phyloP scores from a whole-genome alignment of 2,329 filamentous ascomycete genomes.

The Hypoxylon sp. region DNA sequence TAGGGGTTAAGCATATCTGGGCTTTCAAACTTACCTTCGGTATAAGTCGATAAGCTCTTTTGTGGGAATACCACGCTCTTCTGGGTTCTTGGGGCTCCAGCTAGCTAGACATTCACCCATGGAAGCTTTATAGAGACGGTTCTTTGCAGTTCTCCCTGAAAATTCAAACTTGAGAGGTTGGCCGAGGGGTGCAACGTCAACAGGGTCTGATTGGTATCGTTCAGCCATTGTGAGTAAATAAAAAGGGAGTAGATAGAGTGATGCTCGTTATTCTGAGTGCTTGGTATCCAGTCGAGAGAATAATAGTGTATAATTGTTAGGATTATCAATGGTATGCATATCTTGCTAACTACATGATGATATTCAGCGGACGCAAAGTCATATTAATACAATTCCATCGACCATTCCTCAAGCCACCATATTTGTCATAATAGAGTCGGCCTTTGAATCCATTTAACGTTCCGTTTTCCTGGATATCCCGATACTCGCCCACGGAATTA shows the following conservation, averaged over 20 bases:
- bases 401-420: neutral
- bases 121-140: constrained; percentile 72
- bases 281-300: too few relatives aligned
- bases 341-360: neutral
- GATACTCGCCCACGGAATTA: too few relatives aligned
- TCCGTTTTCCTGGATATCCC: too few relatives aligned
- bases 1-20: constrained; percentile 33
- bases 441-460: too few relatives aligned
- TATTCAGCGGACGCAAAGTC: neutral
- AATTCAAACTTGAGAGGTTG: constrained; percentile 59
- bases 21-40: constrained; percentile 32
- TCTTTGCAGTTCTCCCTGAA: constrained; percentile 64
- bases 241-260: neutral
- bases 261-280: too few relatives aligned
- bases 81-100: constrained; percentile 63
- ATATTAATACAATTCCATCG: constrained; percentile 3
- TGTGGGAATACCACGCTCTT: constrained; percentile 56
- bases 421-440: constrained; percentile 12
- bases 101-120: constrained; percentile 72
- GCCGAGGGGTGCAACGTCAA: constrained; percentile 50
- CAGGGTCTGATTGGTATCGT: constrained; percentile 36
- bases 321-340: neutral
- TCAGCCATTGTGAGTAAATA: constrained; percentile 36
- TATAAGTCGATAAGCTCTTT: constrained; percentile 62
- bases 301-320: too few relatives aligned